phyloP scores from a whole-genome alignment of 2,329 filamentous ascomycete species.

The Scytalidium lignicola region DNA sequence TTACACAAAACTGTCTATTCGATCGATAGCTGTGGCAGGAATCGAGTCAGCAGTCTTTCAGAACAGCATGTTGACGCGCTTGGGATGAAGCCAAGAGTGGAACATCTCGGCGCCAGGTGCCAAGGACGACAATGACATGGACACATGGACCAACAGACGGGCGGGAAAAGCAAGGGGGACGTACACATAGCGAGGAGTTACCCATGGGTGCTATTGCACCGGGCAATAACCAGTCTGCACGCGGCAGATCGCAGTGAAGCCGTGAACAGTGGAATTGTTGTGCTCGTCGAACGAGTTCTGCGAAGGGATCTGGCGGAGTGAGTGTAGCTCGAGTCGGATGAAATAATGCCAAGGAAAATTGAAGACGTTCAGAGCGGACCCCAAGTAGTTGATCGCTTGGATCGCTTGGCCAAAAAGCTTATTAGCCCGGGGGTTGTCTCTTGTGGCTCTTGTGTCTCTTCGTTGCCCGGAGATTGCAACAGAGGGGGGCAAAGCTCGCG shows the following conservation, averaged over 20 bases:
- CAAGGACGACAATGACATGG: neutral
- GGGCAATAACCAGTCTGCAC: neutral
- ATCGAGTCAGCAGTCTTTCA: constrained; percentile 8
- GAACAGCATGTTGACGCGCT: neutral
- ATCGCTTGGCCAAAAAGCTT: neutral
- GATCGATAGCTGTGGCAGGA: constrained; percentile 17
- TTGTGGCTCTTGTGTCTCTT: neutral
- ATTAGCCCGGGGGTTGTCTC: neutral
- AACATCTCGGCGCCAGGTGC: constrained; percentile 10
- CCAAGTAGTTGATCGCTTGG: neutral
- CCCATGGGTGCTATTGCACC: neutral
- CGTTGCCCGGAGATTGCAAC: too few relatives aligned
- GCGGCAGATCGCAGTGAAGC: neutral
- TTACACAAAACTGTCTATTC: constrained; percentile 24
- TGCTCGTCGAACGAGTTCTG: neutral
- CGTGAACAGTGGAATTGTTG: neutral
- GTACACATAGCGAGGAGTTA: neutral
- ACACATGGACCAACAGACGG: neutral
- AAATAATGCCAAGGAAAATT: neutral
- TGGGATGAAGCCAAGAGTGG: constrained; percentile 8
- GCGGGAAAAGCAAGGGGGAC: too few relatives aligned
- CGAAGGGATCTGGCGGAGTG: neutral
- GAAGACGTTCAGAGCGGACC: neutral
- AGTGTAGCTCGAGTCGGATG: neutral
- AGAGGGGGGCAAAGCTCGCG: too few relatives aligned